These are phyloP conservation scores for Vitis amurensis DNA, from an alignment of 164 flowering plant species.

Conservation along the genomic window DNA sequence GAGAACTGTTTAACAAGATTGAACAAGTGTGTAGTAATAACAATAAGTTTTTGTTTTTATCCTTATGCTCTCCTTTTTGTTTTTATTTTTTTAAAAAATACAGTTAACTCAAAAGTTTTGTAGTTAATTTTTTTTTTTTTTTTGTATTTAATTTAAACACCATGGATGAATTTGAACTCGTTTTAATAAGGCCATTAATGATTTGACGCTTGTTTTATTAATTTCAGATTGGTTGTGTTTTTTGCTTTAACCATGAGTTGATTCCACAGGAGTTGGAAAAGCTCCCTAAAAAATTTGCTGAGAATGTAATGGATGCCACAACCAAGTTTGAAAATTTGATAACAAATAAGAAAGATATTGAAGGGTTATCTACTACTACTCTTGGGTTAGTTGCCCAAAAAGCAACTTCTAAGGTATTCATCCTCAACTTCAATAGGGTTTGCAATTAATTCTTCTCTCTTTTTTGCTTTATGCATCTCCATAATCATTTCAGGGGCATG, in stretches of 20 bases:
- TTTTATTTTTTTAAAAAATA: background rate
- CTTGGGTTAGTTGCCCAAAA: conserved; percentile 89
- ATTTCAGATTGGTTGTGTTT: background rate
- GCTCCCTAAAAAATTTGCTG: conserved; percentile 73
- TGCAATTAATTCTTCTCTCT: background rate
- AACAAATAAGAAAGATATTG: conserved; percentile 82
- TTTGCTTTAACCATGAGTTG: background rate
- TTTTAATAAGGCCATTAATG: too few species aligned
- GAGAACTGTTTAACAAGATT: conserved; percentile 80
- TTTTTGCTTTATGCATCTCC: conserved; percentile 5
- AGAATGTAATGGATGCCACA: conserved; percentile 92
- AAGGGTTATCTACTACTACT: conserved; percentile 87
- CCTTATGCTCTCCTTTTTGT: background rate
- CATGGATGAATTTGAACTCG: too few species aligned
- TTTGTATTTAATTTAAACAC: too few species aligned
- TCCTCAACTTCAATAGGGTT: background rate
- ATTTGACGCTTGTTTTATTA: too few species aligned
- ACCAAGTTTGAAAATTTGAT: conserved; percentile 87
- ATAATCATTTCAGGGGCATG: conserved; percentile 62
- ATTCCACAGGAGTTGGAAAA: conserved; percentile 78
- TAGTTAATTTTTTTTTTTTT: too few species aligned
- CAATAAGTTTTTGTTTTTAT: background rate
- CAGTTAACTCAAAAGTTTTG: too few species aligned
- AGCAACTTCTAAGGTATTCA: conserved; percentile 80
- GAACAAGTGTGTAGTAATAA: conserved; percentile 58